Evolutionary conservation across 1,284 basidiomycete species (phyloP), one percentile per base, ranked within the genome.

Genomic region (Microbotryum lychnidis-dioicae): DNA sequence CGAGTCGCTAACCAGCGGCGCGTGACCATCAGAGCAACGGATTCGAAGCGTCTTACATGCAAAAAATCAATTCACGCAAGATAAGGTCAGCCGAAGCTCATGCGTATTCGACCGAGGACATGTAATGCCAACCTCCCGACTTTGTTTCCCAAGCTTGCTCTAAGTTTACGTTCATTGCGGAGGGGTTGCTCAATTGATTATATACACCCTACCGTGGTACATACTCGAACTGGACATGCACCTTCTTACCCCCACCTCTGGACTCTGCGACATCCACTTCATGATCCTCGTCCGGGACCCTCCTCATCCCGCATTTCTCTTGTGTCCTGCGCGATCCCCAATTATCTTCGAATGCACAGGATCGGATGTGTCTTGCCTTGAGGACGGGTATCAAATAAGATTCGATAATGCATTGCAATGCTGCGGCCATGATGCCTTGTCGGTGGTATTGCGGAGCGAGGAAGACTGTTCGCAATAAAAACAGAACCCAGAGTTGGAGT

Each of bases 1-100:
- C 18, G 27, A 45, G 54, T 27, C 29, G 20, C 54, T 46, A 10
- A 56, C 2, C n/a, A 27, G 44, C 7, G 25, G 47, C 1, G 27
- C 25, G 49, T 6, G 12, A 18, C 5, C 12, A 57, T 6, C 71
- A 92, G 91, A 94, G 91, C 1, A 98, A 87, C 67, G 94, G 94
- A 2, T 97, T 94, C 68, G 94, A 98, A 78, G 89, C 87, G 79
- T 91, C 91, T 70, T 79, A 84, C 60, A 92, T 93, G 79, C 89
- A 93, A 75, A 82, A 81, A 58, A 79, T 82, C 42, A 71, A 71
- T 55, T 54, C 56, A 33, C 49, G 58, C 16, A 56, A 58, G 31
- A 58, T 71, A 50, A 55, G 59, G 16, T 54, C 51, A 6, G 67
- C 70, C 6, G 67, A 63, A 7, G 60, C 58, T 7, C 52, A 68